Evolutionary conservation across 371 early-diverging fungal species (phyloP), one percentile per base, ranked within the genome.

Genomic region (Nematocida ausubeli): DNA sequence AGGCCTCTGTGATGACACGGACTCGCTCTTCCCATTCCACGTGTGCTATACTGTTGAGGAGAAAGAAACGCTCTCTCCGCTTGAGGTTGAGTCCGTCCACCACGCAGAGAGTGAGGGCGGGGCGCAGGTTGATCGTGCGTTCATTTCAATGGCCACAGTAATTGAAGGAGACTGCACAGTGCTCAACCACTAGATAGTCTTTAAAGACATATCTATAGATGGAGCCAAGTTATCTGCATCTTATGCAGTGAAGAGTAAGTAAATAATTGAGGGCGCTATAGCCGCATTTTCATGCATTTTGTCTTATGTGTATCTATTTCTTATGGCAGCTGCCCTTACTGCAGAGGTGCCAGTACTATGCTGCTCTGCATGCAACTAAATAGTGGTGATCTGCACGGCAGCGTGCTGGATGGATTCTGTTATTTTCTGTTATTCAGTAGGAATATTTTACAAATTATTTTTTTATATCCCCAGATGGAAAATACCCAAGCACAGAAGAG

Each of bases 401-500:
- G n/a, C n/a, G n/a, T n/a, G n/a, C n/a, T n/a, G n/a, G n/a, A n/a
- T n/a, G n/a, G n/a, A n/a, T n/a, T n/a, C n/a, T n/a, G n/a, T n/a
- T n/a, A n/a, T n/a, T n/a, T n/a, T n/a, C n/a, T n/a, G n/a, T n/a
- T n/a, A n/a, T n/a, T n/a, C n/a, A n/a, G n/a, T n/a, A n/a, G n/a
- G 47, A 19, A 44, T 44, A 44, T 44, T 44, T 44, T 44, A 44
- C 47, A 44, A 44, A 57, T 51, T 69, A 39, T 71, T 69, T 70
- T 80, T 80, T 60, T 80, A 62, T 58, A 35, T 12, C 75, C 80
- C 80, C 70, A 69, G 60, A 70, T 70, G 70, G 44, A 32, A 66
- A 32, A 66, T n/a, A 32, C 50, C 70, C 69, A 69, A 80, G 47
- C 34, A 7, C 70, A 70, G 24, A 44, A 80, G 42, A 69, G 58